Evolutionary conservation across 2,329 filamentous ascomycete genomes (phyloP).

Genomic region (Delphinella strobiligena): DNA sequence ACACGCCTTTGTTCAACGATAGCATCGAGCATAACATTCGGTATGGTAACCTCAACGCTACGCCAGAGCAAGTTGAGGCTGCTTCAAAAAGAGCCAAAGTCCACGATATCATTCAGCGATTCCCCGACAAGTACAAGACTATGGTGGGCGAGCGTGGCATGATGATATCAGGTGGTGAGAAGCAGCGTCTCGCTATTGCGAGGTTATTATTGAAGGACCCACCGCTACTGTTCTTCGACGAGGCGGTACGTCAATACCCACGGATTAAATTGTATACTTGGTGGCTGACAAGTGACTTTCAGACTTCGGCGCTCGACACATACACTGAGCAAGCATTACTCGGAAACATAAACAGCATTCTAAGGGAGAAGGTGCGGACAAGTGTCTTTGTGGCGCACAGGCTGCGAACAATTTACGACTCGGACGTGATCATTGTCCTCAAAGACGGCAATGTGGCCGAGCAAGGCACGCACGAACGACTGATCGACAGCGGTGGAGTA

Average conservation of each 20-base stretch:
- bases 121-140: conserved; percentile 81
- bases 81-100: conserved; percentile 76
- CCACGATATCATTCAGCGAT: conserved; percentile 65
- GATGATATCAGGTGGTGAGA: conserved; percentile 93
- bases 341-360: conserved; percentile 82
- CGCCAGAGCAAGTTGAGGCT: conserved; percentile 57
- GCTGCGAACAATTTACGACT: conserved; percentile 84
- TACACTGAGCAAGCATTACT: conserved; percentile 87
- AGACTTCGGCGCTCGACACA: conserved; percentile 84
- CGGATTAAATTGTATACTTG: not conserved
- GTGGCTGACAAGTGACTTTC: too few species aligned
- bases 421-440: conserved; percentile 81
- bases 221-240: conserved; percentile 84
- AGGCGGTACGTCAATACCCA: conserved; percentile 57
- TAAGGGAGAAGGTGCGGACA: conserved; percentile 77
- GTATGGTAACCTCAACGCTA: conserved; percentile 74
- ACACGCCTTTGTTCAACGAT: conserved; percentile 94
- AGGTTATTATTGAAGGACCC: conserved; percentile 80
- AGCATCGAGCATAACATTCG: conserved; percentile 92
- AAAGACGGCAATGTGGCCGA: conserved; percentile 77
- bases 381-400: conserved; percentile 93
- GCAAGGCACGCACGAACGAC: conserved; percentile 71
- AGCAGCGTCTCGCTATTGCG: conserved; percentile 78
- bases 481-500: conserved; percentile 66
- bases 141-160: conserved; percentile 87